Base-by-base conservation (phyloP, 192 early-diverging fungal species). In the Umbelopsis sp. region DNA sequence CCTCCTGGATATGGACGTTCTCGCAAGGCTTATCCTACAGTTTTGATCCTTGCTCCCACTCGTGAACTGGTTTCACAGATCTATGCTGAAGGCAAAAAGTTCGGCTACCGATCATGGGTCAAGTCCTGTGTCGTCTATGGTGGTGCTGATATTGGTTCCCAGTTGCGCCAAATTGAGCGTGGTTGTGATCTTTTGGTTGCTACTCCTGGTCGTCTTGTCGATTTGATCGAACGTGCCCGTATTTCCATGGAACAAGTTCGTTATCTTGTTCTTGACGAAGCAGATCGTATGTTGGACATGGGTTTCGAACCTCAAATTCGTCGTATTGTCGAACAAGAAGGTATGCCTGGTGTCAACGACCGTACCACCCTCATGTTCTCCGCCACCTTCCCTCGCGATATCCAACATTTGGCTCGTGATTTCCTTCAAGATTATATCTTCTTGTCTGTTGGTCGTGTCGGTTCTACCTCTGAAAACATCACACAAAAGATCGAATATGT, bases 41-140 rank as follows among this genome's bases (percentile, higher is more conserved):
- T 91, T 10, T 82, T 98, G 51, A 88, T 98, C 58, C 80, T 98
- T 47, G 93, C 97, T 66, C 97, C 97, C 0, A 98, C 97, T 13
- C 92, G 97, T 77, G 97, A 98, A 86, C 88, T 98, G 68, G 96
- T 95, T 13, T 87, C 96, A 37, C 97, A 98, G 81, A 98, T 95
- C 50, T 92, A 92, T 79, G 96, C 97, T 74, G 94, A 98, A 79
- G 90, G 94, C 21, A 81, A 85, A 76, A 90, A 91, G 84, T 91
- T 91, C 80, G 89, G 89, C 69, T 93, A 93, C 86, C 91, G 92
- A 64, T 96, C 94, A 64, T 98, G 96, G 95, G 93, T 97, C 61
- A 85, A 88, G 53, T 94, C 96, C 45, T 94, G 92, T 71, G 95
- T 97, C 55, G 93, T 95, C 7, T 98, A 98, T 74, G 97, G 97